Base-by-base conservation (phyloP, 2,329 filamentous ascomycete genomes). In the Aaosphaeria arxii region DNA sequence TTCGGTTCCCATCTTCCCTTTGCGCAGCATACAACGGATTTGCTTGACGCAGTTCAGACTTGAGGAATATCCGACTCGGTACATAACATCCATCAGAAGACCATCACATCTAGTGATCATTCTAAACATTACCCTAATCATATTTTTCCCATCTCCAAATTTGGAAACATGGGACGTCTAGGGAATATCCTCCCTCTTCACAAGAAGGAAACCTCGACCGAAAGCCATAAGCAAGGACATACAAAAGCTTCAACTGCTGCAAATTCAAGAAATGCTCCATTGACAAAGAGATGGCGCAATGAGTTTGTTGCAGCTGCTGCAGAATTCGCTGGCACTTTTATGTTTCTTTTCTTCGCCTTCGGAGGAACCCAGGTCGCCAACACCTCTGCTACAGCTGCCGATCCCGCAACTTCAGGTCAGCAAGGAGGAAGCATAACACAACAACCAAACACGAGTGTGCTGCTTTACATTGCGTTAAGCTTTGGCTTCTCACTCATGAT, bases 331-430 rank as follows among this genome's bases (percentile, higher is more conserved):
- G 70, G 70, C 3, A 72, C 70, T 1, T 70, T 69, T 47, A 63
- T 71, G 64, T 72, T 72, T 44, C 58, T 72, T 4, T 72, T 71
- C 60, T 70, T 71, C 38, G 68, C 69, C 0, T 72, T 67, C 47
- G 67, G 64, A 2, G 70, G 67, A 4, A 71, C 69, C 0, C 62
- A 65, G 33, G 67, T 71, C 5, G 69, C 69, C 24, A 71, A 70
- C 40, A 64, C 62, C 4, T 59, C 63, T 1, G 63, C 65, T 3
- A 30, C 49, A 5, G 53, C 45, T 39, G 56, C 50, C 31, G 50
- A 66, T 46, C 39, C 50, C 3, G 45, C 54, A 1, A 59, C 57
- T 1, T 57, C 61, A 30, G 56, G 62, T 5, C 57, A 63, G 42
- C 24, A 56, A 24, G 42, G 50, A 7, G 53, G 58, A n/a, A 57